A percentile compares a stretch with the other conserved stretches of the same genome.
phyloP scores from a whole-genome alignment of 1,284 basidiomycete species.

The Austroboletus niveus region DNA sequence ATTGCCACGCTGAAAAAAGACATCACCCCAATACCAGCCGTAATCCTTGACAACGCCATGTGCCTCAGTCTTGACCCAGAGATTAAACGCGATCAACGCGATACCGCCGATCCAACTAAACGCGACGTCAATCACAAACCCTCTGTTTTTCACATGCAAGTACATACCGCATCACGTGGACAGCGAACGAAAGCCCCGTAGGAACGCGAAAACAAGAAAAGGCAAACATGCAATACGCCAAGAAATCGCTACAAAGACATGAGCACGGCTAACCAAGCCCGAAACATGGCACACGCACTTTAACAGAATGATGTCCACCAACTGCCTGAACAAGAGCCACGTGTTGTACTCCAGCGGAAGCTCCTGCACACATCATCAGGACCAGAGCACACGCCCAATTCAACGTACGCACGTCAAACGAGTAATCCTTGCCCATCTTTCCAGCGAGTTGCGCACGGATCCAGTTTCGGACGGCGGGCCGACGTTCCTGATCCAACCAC shows the following conservation, averaged over 20 bases:
- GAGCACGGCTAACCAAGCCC: background rate
- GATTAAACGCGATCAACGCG: constrained; percentile 88
- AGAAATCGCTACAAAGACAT: constrained; percentile 69
- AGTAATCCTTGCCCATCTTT: constrained; percentile 95
- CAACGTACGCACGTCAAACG: constrained; percentile 71
- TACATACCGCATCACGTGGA: constrained; percentile 75
- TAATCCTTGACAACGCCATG: constrained; percentile 94
- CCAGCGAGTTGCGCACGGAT: constrained; percentile 83
- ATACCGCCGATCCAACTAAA: constrained; percentile 84
- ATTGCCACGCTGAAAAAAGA: constrained; percentile 90
- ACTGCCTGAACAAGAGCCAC: constrained; percentile 90
- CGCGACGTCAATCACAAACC: constrained; percentile 4
- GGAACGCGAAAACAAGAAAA: constrained; percentile 88
- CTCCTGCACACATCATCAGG: constrained; percentile 43
- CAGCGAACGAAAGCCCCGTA: constrained; percentile 66
- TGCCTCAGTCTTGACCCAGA: constrained; percentile 98
- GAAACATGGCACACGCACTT: constrained; percentile 62
- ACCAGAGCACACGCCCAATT: background rate
- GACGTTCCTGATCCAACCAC: constrained; percentile 80
- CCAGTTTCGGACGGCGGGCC: constrained; percentile 73
- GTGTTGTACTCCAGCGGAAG: constrained; percentile 83
- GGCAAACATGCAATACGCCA: constrained; percentile 95
- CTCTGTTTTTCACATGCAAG: background rate
- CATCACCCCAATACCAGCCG: constrained; percentile 98
- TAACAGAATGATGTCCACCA: constrained; percentile 93